phyloP scores from a whole-genome alignment of 2,329 filamentous ascomycete genomes.

The Botrytis paeoniae region DNA sequence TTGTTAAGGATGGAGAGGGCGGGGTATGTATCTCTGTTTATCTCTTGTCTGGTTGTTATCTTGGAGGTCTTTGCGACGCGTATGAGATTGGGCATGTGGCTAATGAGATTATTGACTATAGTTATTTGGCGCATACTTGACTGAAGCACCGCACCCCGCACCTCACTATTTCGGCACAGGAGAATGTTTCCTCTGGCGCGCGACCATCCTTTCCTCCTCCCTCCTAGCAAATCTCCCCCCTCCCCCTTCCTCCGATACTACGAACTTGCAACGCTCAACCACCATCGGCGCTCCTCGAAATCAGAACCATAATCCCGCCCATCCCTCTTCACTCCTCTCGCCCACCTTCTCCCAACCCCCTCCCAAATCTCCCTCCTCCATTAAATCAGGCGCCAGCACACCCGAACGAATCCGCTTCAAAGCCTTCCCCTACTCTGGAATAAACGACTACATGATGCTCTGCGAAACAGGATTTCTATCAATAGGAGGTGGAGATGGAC shows the following conservation, averaged over 20 bases:
- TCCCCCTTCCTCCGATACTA: slow-evolving; percentile 66
- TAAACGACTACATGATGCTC: slow-evolving; percentile 96
- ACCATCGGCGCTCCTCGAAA: slow-evolving; percentile 45
- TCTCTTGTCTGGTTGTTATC: background rate
- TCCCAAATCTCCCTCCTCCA: slow-evolving; percentile 31
- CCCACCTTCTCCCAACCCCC: slow-evolving; percentile 27
- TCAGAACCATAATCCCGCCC: background rate
- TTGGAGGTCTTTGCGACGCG: background rate
- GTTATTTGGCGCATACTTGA: slow-evolving; percentile 92
- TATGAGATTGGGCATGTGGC: background rate
- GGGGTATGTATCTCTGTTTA: slow-evolving; percentile 52
- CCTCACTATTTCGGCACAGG: slow-evolving; percentile 92
- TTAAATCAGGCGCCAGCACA: slow-evolving; percentile 45
- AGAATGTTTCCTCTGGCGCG: slow-evolving; percentile 91
- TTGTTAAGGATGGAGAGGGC: slow-evolving; percentile 74
- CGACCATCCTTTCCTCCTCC: slow-evolving; percentile 59
- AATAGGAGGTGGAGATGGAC: slow-evolving; percentile 82
- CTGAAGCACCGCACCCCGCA: slow-evolving; percentile 77
- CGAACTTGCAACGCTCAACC: slow-evolving; percentile 58
- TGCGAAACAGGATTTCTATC: slow-evolving; percentile 84
- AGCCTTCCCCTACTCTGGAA: slow-evolving; percentile 90
- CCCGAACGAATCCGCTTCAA: slow-evolving; percentile 87
- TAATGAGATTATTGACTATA: slow-evolving; percentile 35
- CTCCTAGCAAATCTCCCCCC: slow-evolving; percentile 53
- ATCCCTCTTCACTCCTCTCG: slow-evolving; percentile 23